Conservation (phyloP, 2,329 filamentous ascomycete genomes). For the Apiospora rasikravindrae region DNA sequence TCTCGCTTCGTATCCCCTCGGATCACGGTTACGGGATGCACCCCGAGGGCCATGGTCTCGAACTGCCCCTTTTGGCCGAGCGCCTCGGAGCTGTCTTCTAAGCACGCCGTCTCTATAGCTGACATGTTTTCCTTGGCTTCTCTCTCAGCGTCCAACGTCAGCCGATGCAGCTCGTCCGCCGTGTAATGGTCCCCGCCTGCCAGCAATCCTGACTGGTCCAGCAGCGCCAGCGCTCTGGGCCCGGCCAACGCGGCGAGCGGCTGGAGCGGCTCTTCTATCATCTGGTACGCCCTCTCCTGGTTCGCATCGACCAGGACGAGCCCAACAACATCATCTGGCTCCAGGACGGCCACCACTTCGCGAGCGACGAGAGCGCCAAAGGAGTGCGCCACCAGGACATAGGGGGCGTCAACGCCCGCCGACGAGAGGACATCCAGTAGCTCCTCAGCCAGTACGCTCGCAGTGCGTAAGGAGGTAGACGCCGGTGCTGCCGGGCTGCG, state of each 20-base stretch:
- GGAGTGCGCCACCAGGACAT: constrained; percentile 5
- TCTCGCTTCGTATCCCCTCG: background rate
- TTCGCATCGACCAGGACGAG: background rate
- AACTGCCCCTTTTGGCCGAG: background rate
- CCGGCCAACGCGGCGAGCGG: background rate
- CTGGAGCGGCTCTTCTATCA: background rate
- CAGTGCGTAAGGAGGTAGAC: background rate
- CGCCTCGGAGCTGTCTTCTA: background rate
- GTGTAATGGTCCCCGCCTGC: constrained; percentile 3
- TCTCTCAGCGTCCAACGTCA: background rate
- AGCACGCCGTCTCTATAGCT: background rate
- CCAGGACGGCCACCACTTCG: background rate
- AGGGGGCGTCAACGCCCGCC: background rate
- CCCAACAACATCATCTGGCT: background rate
- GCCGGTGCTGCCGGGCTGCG: background rate
- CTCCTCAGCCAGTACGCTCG: background rate
- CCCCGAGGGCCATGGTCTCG: background rate
- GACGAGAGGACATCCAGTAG: background rate
- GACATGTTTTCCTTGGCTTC: background rate
- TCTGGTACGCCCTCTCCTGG: background rate
- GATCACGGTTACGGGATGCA: background rate
- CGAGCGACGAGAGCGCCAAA: constrained; percentile 6
- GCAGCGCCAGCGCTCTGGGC: background rate
- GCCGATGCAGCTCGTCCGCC: background rate
- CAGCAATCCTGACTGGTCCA: background rate